Percentiles rank a stretch among this genome's conserved stretches.
Conservation (phyloP, 176 grass and related monocot species). For the Luzula sylvatica region DNA sequence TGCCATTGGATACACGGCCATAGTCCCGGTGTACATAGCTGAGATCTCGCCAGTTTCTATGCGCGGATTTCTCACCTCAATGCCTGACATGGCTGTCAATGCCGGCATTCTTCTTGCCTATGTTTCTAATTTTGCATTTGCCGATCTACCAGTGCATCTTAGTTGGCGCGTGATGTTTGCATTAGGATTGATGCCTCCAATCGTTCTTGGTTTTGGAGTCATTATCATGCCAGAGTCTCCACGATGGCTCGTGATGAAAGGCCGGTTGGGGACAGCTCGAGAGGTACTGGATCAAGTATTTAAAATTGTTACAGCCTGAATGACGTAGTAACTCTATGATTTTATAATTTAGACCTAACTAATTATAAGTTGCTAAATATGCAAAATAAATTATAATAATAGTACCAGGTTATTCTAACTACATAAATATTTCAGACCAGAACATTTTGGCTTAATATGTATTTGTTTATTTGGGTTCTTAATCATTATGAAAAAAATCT, state of each 20-base stretch:
- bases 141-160: slow-evolving; percentile 28
- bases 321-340: too few species aligned
- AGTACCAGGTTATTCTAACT: too few species aligned
- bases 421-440: too few species aligned
- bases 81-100: slow-evolving; percentile 24
- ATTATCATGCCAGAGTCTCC: slow-evolving; percentile 59
- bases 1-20: slow-evolving; percentile 18
- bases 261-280: slow-evolving; percentile 25
- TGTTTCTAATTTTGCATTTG: slow-evolving; percentile 34
- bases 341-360: too few species aligned
- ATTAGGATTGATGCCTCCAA: slow-evolving; percentile 8
- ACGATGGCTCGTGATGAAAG: slow-evolving; percentile 52
- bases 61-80: slow-evolving; percentile 17
- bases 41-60: slow-evolving; percentile 32
- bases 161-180: slow-evolving; percentile 37
- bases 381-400: too few species aligned
- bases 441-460: too few species aligned
- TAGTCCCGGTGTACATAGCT: slow-evolving; percentile 36
- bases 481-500: too few species aligned
- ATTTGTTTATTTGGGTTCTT: too few species aligned
- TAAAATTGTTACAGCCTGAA: too few species aligned
- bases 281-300: slow-evolving; percentile 16
- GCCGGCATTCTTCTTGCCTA: slow-evolving; percentile 29
- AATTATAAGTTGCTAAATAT: too few species aligned
- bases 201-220: slow-evolving; percentile 21